These are phyloP conservation scores for Mrakia blollopis DNA, from an alignment of 768 basidiomycete species.

Conservation along the genomic window DNA sequence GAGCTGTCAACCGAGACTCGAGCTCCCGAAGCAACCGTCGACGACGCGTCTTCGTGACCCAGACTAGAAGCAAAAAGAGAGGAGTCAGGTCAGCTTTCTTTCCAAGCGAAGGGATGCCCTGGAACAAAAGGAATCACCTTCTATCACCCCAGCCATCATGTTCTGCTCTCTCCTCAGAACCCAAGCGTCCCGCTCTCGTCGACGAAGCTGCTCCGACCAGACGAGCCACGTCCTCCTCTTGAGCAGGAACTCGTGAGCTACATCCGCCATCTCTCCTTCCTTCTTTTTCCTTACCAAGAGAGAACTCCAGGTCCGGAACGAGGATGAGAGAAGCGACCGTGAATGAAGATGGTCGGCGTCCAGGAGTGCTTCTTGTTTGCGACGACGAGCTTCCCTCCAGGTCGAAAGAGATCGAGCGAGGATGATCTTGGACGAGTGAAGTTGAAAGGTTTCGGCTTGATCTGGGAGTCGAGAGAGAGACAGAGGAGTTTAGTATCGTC, in stretches of 20 bases:
- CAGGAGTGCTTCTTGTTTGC: constrained; percentile 27
- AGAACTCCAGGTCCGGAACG: constrained; percentile 55
- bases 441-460: no score
- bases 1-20: background rate
- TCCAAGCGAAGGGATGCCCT: background rate
- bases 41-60: constrained; percentile 3
- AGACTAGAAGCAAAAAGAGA: background rate
- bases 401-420: background rate
- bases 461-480: background rate
- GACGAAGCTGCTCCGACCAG: constrained; percentile 52
- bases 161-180: constrained; percentile 48
- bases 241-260: constrained; percentile 54
- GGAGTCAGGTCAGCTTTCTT: background rate
- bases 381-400: background rate
- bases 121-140: constrained; percentile 39
- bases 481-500: no score
- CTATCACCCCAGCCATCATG: constrained; percentile 46
- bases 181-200: constrained; percentile 41
- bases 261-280: constrained; percentile 54
- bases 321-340: constrained; percentile 46
- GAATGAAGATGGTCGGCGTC: constrained; percentile 55
- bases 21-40: background rate
- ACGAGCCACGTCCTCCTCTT: constrained; percentile 46
- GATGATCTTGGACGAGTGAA: background rate
- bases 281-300: constrained; percentile 50